Percentiles rank a stretch among this genome's conserved stretches.
These are phyloP conservation scores for Lichtheimia corymbifera DNA, from an alignment of 371 early-diverging fungal genomes.

Conservation along the genomic window DNA sequence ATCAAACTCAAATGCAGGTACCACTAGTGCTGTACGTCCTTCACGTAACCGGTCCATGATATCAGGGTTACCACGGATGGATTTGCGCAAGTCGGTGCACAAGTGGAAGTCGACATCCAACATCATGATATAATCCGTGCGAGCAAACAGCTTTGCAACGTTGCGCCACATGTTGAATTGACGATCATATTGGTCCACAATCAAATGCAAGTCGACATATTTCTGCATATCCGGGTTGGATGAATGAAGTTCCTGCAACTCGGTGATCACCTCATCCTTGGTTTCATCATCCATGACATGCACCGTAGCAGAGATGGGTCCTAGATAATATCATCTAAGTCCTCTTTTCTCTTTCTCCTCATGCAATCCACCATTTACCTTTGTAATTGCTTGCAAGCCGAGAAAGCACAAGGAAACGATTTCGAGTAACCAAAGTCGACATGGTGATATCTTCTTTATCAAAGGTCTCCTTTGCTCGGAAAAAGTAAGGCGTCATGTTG, in stretches of 20 bases:
- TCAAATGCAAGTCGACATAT: conserved; percentile 60
- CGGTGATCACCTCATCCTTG: conserved; percentile 44
- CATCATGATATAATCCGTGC: conserved; percentile 62
- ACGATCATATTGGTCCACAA: conserved; percentile 59
- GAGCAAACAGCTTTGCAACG: conserved; percentile 62
- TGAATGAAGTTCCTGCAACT: conserved; percentile 50
- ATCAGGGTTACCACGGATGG: conserved; percentile 33
- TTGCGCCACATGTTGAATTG: conserved; percentile 73
- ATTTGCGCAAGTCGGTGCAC: conserved; percentile 57
- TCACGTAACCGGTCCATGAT: conserved; percentile 49
- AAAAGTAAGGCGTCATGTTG: conserved; percentile 63
- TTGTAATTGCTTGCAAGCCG: conserved; percentile 60
- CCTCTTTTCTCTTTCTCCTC: background rate
- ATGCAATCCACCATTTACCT: conserved; percentile 28
- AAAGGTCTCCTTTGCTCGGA: conserved; percentile 44
- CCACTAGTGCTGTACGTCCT: conserved; percentile 53
- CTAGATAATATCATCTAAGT: conserved; percentile 7
- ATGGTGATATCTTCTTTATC: conserved; percentile 64
- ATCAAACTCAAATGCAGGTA: conserved; percentile 65
- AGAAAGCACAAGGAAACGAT: conserved; percentile 52
- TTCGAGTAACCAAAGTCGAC: conserved; percentile 60
- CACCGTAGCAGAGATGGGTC: conserved; percentile 65
- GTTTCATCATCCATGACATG: conserved; percentile 63
- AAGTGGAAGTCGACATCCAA: conserved; percentile 65
- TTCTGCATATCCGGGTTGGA: conserved; percentile 52